Conservation (phyloP, 805 yeast genomes). For the Candida xiaguanensis region DNA sequence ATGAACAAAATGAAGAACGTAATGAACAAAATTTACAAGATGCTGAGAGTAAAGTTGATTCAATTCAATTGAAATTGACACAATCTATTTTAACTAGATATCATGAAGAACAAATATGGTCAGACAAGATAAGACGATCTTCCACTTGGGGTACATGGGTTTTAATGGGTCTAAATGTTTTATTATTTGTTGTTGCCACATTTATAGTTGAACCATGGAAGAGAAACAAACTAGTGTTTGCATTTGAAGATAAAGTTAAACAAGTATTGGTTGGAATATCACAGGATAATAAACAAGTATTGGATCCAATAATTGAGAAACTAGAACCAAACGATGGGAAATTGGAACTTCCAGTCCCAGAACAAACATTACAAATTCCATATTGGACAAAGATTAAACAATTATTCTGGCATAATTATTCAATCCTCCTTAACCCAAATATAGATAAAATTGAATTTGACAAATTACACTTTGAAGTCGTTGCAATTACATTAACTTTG, state of each 20-base stretch:
- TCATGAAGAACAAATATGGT: constrained; percentile 97
- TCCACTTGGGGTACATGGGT: constrained; percentile 96
- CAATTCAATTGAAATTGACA: constrained; percentile 62
- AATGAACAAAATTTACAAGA: constrained; percentile 46
- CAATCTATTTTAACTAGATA: constrained; percentile 81
- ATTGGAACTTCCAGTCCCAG: background rate
- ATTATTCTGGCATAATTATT: constrained; percentile 14
- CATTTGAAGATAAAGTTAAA: constrained; percentile 79
- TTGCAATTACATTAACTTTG: constrained; percentile 12
- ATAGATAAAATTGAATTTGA: constrained; percentile 15
- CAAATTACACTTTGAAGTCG: constrained; percentile 21
- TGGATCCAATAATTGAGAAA: constrained; percentile 19
- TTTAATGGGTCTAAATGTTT: constrained; percentile 80
- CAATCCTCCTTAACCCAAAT: constrained; percentile 12
- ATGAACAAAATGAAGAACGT: constrained; percentile 56
- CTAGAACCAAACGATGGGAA: constrained; percentile 3
- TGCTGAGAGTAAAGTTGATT: constrained; percentile 64
- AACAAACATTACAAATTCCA: too few species aligned
- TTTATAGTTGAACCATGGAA: constrained; percentile 94
- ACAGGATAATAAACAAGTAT: constrained; percentile 10
- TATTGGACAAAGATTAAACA: too few species aligned
- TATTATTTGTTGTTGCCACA: constrained; percentile 77
- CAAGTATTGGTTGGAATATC: constrained; percentile 22
- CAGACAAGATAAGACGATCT: constrained; percentile 89
- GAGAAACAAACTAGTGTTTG: constrained; percentile 69